Base-by-base conservation (phyloP, 2,329 filamentous ascomycete genomes). In the Cercospora berteroae region DNA sequence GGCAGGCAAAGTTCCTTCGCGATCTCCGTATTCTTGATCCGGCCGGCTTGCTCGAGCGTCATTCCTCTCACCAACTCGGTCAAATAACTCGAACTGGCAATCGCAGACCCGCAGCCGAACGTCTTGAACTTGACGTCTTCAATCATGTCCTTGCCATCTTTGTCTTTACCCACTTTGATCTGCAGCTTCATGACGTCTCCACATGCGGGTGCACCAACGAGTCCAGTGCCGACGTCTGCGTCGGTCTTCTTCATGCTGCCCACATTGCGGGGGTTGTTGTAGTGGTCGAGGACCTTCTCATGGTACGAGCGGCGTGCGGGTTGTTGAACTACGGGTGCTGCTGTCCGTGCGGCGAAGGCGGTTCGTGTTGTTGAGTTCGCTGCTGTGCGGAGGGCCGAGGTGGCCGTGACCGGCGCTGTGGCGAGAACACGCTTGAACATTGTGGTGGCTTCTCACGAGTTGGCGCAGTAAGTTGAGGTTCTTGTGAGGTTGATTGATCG, bases 51-150 rank as follows among this genome's bases (percentile, higher is more conserved):
- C 75, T 99, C 95, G 72, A 99, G 82, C 13, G 90, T 96, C 94
- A 98, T 99, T 69, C 95, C 95, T 71, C 93, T 88, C 70, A 99
- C 94, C 68, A 99, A 84, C 81, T 97, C 93, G 8, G 95, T 99
- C 75, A 99, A 82, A 79, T 99, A 99, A 77, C 91, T 95, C 67
- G 91, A 96, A 71, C 91, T 94, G 52, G 95, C 95, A 81, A 99
- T 99, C 72, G 95, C 95, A 31, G 90, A 93, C 64, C 94, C 94
- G 79, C 94, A 97, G 61, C 94, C 94, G 78, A 97, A 97, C 0
- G 94, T 97, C 89, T 97, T 97, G 88, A 97, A 97, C 82, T 96
- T 95, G 79, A 96, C 94, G 75, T 97, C 94, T 75, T 89, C 89
- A 79, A 97, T 97, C 74, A 89, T 94, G 80, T 95, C 92, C 76